Evolutionary conservation across 352 stramenopile genomes (phyloP).

Genomic region (Poterioochromonas sp.): DNA sequence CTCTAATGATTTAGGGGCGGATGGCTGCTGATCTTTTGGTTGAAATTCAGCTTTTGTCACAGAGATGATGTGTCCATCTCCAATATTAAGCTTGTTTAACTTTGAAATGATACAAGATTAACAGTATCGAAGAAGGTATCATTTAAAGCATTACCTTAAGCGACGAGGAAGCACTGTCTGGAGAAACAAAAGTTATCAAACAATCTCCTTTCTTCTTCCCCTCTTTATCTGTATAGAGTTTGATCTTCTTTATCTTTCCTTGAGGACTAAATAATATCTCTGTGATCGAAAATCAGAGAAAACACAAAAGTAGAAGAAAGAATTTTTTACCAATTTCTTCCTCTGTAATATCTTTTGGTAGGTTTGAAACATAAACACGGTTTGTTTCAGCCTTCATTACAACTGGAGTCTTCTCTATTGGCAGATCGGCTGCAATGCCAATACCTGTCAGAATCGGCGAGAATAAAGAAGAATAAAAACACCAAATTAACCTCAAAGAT

Average conservation of each 20-base stretch:
- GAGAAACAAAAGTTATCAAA: constrained; percentile 6
- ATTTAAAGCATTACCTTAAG: background rate
- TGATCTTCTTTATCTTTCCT: constrained; percentile 31
- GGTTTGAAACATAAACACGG: constrained; percentile 12
- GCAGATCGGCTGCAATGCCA: too few relatives aligned
- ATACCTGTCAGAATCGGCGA: too few relatives aligned
- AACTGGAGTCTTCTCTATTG: too few relatives aligned
- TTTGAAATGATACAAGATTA: background rate
- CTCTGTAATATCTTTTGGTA: constrained; percentile 33
- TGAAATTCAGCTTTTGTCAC: too few relatives aligned
- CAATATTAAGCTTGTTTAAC: constrained; percentile 29
- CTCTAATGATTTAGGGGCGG: too few relatives aligned
- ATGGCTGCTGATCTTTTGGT: too few relatives aligned
- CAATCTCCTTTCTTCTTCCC: constrained; percentile 29
- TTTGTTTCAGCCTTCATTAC: too few relatives aligned
- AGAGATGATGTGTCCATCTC: constrained; percentile 3
- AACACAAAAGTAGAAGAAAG: background rate
- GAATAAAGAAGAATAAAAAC: too few relatives aligned
- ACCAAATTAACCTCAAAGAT: too few relatives aligned
- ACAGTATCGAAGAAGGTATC: background rate
- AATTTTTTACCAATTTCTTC: constrained; percentile 18
- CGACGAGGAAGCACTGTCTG: background rate
- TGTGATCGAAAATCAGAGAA: background rate
- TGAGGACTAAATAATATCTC: constrained; percentile 26
- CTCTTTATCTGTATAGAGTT: constrained; percentile 10